Conservation (phyloP, 2,329 filamentous ascomycete genomes). For the Claviceps sp. region DNA sequence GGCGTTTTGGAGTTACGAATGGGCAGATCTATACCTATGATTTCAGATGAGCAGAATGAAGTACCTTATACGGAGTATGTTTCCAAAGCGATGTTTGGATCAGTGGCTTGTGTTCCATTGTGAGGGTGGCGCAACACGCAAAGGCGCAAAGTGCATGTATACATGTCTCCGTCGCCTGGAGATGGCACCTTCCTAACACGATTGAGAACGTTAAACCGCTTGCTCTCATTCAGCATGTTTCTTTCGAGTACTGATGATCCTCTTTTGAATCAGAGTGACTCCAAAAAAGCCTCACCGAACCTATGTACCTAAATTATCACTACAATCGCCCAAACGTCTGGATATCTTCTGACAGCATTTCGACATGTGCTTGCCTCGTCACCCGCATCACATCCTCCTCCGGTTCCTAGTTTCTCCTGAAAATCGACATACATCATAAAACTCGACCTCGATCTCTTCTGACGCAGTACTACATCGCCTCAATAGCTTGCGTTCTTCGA, state of each 20-base stretch:
- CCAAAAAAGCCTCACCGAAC: background rate
- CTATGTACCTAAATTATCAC: background rate
- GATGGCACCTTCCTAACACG: background rate
- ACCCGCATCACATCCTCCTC: background rate
- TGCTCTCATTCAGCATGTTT: background rate
- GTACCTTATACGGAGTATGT: background rate
- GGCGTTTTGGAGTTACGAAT: constrained; percentile 10
- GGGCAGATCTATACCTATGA: background rate
- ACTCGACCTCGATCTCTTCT: background rate
- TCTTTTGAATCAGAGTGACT: background rate
- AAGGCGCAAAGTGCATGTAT: background rate
- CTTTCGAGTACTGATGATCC: background rate
- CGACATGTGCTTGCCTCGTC: background rate
- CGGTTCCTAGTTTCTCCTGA: background rate
- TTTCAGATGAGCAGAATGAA: background rate
- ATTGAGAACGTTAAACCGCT: background rate
- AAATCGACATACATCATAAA: background rate
- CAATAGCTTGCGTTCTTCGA: background rate
- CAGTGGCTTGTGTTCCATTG: background rate
- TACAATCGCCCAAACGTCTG: background rate
- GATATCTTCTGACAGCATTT: background rate
- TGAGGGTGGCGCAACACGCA: background rate
- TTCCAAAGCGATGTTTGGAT: background rate
- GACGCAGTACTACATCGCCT: background rate
- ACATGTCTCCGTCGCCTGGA: no score